phyloP scores from a whole-genome alignment of 805 yeast genomes.

The Starmerella khaoyaiensis region DNA sequence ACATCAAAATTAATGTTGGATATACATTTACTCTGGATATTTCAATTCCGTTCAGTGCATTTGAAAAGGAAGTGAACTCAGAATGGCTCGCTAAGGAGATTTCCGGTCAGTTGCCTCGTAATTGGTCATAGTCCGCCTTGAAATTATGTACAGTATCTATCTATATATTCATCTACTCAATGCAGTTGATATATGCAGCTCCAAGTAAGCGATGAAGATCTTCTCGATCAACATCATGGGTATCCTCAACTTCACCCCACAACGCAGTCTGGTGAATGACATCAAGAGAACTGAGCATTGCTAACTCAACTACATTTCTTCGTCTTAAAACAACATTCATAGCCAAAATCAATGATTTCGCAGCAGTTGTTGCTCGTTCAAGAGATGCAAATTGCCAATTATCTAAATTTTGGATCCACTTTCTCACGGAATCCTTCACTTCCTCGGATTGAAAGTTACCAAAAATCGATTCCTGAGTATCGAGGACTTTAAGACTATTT shows the following conservation, averaged over 20 bases:
- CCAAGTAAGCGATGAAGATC: conserved; percentile 75
- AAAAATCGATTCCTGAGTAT: conserved; percentile 68
- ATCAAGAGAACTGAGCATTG: conserved; percentile 69
- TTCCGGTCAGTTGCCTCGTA: conserved; percentile 4
- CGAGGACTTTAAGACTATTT: conserved; percentile 41
- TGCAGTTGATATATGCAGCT: conserved; percentile 46
- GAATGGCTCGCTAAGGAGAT: conserved; percentile 17
- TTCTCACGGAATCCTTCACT: conserved; percentile 46
- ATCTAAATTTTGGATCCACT: conserved; percentile 51
- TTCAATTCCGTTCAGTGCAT: conserved; percentile 13
- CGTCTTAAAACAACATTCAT: conserved; percentile 40
- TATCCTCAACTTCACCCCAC: conserved; percentile 99
- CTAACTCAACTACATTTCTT: conserved; percentile 50
- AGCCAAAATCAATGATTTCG: conserved; percentile 80
- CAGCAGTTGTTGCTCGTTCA: conserved; percentile 75
- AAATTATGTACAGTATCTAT: not conserved
- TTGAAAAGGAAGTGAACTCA: conserved; percentile 5
- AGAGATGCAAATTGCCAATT: conserved; percentile 74
- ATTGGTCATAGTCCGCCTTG: not conserved
- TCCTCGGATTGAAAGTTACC: conserved; percentile 61
- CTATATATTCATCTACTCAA: not conserved
- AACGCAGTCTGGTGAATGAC: conserved; percentile 68
- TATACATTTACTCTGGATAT: conserved; percentile 7
- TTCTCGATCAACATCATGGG: conserved; percentile 93
- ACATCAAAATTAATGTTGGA: conserved; percentile 11